Conservation (phyloP, 2,329 filamentous ascomycete genomes). For the Rachicladosporium sp. region DNA sequence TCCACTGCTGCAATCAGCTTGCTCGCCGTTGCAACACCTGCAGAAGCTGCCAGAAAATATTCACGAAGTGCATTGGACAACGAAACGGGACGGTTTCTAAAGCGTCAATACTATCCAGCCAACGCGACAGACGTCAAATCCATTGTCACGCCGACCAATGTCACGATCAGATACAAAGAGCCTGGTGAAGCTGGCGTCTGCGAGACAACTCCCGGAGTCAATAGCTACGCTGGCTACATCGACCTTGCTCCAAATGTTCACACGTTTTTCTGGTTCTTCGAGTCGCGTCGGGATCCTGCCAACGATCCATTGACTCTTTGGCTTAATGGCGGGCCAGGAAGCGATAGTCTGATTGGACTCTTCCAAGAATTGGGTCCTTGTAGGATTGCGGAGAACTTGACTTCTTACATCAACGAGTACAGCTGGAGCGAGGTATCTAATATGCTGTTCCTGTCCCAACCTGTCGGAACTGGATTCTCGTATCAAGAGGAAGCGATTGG, state of each 20-base stretch:
- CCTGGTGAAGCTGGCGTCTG: slow-evolving; percentile 37
- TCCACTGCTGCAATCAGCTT: too few relatives aligned
- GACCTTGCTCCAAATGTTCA: slow-evolving; percentile 22
- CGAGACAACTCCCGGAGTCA: slow-evolving; percentile 41
- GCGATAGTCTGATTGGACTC: slow-evolving; percentile 42
- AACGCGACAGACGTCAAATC: slow-evolving; percentile 33
- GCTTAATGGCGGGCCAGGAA: slow-evolving; percentile 49
- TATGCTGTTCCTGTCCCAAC: slow-evolving; percentile 50
- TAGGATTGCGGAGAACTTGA: slow-evolving; percentile 24
- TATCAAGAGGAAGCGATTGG: slow-evolving; percentile 31
- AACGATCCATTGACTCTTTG: slow-evolving; percentile 47
- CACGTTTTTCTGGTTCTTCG: slow-evolving; percentile 53
- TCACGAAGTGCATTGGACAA: too few relatives aligned
- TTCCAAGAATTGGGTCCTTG: slow-evolving; percentile 36
- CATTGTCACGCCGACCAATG: slow-evolving; percentile 30
- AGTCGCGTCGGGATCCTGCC: slow-evolving; percentile 41
- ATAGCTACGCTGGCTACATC: slow-evolving; percentile 35
- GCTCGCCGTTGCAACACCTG: too few relatives aligned
- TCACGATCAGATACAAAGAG: slow-evolving; percentile 39
- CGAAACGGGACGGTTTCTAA: slow-evolving; percentile 5
- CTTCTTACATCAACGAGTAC: slow-evolving; percentile 39
- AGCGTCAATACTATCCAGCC: slow-evolving; percentile 23
- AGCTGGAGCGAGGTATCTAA: slow-evolving; percentile 49
- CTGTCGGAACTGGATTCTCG: slow-evolving; percentile 46
- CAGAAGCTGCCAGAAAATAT: too few relatives aligned